Evolutionary conservation across 2,329 filamentous ascomycete genomes (phyloP), one percentile per base, ranked within the genome.

Genomic region (Pseudocercospora musae): DNA sequence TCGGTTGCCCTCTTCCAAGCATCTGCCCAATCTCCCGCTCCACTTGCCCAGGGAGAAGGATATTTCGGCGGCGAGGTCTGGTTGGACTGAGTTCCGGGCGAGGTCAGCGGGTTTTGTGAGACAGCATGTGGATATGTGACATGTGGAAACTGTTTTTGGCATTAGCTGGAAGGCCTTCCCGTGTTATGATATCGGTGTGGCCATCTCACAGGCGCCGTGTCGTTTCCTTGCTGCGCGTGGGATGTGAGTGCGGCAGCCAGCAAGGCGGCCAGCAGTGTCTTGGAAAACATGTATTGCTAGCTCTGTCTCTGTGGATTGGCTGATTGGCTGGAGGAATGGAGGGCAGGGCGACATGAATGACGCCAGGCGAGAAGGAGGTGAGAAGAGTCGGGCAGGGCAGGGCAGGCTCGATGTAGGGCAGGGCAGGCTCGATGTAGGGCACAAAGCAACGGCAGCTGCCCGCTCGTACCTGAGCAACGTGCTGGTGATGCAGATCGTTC

Each of bases 1-100:
- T 82, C 85, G 68, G 85, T 87, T 0, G 92, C 92, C 75, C 89
- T 88, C 21, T 78, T 79, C 70, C 96, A 93, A 40, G 92, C 91
- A 9, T 86, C 84, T 59, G 85, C 82, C 92, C 92, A 96, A 52
- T 84, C 79, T 7, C 89, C 90, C 4, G 84, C 74, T 21, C 90
- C 89, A 65, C 89, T 85, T 78, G 89, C 88, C 91, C 92, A 96
- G 80, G 92, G 92, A 29, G 91, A 93, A 1, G 92, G 92, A 72
- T 96, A 96, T 72, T 84, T 85, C 2, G 91, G 90, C 46, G 85
- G 84, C 29, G 85, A 87, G 54, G 74, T 74, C 58, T 74, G 71
- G 55, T 69, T 69, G 10, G 68, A 73, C 42, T 70, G 64, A 8
- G 72, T 70, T 21, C 72, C 74, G 18, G 65, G 67, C 10, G 66